Evolutionary conservation across 2,329 filamentous ascomycete species (phyloP), one percentile per base, ranked within the genome.

Genomic region (Pyrenophora tritici-repentis): DNA sequence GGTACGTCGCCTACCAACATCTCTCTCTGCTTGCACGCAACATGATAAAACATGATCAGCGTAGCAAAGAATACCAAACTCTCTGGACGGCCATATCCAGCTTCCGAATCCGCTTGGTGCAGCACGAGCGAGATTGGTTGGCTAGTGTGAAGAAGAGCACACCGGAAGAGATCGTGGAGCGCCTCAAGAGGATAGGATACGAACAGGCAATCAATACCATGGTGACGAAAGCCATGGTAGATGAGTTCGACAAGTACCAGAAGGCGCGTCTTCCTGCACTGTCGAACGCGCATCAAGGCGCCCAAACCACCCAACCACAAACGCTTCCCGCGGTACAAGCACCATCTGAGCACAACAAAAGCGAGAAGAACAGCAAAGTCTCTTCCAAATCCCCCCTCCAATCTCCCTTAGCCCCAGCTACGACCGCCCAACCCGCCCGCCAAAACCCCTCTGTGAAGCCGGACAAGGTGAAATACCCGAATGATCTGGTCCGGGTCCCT

Each of bases 381-480:
- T 4, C 2, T n/a, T 6, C 18, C 18, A 6, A 2, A 22, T n/a
- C 13, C 2, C 13, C 6, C 12, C 39, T 3, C 4, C 3, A 8
- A 6, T 6, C 1, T 17, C 1, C 12, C 6, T 4, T 9, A 16
- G 6, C 3, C 9, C 3, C 37, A 3, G n/a, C 0, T 8, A 6
- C 13, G 8, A 8, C 0, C 9, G 1, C 10, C n/a, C 16, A 5
- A 1, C 12, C 16, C 16, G 3, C 2, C 9, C 9, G 2, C 2
- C 9, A 29, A 14, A 0, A 14, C n/a, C 1, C 26, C 8, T 4
- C 9, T 7, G 18, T 16, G 4, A 48, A 22, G 12, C 46, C 46
- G 31, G 38, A 38, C 16, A 36, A 22, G 24, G 17, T 24, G n/a
- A 48, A 26, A 17, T 32, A 38, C 14, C 16, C 10, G 3, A 13